Evolutionary conservation across 768 basidiomycete genomes (phyloP), one percentile per base, ranked within the genome.

Genomic region (Auriscalpium microsporum): DNA sequence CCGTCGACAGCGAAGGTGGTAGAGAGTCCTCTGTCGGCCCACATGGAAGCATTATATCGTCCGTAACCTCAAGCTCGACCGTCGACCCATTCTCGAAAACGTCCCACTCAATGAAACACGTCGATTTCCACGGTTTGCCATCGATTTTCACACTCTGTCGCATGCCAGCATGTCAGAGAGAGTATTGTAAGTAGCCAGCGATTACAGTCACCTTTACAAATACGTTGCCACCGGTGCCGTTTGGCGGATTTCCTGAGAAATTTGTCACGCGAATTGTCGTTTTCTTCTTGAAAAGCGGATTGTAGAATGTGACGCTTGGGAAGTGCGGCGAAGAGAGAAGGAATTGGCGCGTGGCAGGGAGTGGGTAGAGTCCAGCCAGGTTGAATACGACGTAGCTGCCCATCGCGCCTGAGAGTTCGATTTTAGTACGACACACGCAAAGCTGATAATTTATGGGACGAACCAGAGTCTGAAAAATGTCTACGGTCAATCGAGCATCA

Each of bases 81-180:
- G 75, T 67, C 2, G 79, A 73, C 8, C 81, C 81, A 3, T 64
- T 68, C 21, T 69, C 71, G 60, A 84, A 85, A 17, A 78, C 77
- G 48, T 82, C 80, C 82, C 81, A 85, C 34, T 84, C 82, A 48
- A 85, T 68, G 62, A 76, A 85, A 56, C 83, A 85, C 61, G 76
- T 84, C 3, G 82, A 83, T 57, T 80, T 76, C 73, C 80, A 83
- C 11, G 74, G 71, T 55, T 73, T 64, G 5, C 82, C 82, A 57
- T 84, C 75, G 34, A 84, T 76, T 11, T 71, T 75, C 9, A 84
- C 81, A 60, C 73, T 78, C 82, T 84, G 57, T 14, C 14, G 17
- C 14, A 8, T 42, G n/a, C 40, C 13, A 14, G 40, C 4, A 13
- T 17, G 40, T 42, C 9, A 33, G 17, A 8, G 42, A 14, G 10